Percentiles rank a stretch among this genome's conserved stretches.
phyloP scores from a whole-genome alignment of 768 basidiomycete genomes.

The Pulveroboletus sp. region DNA sequence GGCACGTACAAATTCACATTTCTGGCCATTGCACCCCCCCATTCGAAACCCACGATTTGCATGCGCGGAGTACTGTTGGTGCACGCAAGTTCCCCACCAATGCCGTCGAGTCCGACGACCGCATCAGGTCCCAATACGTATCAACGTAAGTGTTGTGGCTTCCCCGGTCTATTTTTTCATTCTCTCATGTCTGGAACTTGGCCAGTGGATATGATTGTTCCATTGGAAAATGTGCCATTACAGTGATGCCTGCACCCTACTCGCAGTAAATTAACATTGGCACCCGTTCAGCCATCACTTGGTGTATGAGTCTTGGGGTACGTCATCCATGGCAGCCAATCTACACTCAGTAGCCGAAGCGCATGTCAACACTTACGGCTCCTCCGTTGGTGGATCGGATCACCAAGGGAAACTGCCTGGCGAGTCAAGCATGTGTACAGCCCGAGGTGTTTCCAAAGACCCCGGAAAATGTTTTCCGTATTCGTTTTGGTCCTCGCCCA shows the following conservation, averaged over 20 bases:
- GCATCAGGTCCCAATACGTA: not conserved
- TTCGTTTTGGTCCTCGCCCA: not conserved
- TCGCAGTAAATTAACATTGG: no score
- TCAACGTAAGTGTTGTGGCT: slow-evolving; percentile 9
- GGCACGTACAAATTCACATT: not conserved
- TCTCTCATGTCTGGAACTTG: not conserved
- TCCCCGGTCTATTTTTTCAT: slow-evolving; percentile 10
- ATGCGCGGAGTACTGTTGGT: not conserved
- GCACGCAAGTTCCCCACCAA: not conserved
- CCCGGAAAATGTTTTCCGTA: not conserved
- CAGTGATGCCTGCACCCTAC: no score
- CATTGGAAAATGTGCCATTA: not conserved
- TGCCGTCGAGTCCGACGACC: not conserved
- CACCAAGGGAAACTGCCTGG: not conserved
- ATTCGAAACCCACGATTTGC: no score
- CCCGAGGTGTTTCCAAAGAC: not conserved
- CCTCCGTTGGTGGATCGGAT: not conserved
- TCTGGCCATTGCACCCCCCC: not conserved
- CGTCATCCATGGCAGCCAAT: not conserved
- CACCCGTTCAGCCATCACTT: no score
- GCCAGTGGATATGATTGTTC: not conserved
- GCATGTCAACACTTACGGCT: not conserved
- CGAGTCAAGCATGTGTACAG: not conserved
- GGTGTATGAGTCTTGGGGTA: no score
- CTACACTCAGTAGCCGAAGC: not conserved